These are phyloP conservation scores for Tylopilus balloui DNA, from an alignment of 768 basidiomycete genomes.

Conservation along the genomic window DNA sequence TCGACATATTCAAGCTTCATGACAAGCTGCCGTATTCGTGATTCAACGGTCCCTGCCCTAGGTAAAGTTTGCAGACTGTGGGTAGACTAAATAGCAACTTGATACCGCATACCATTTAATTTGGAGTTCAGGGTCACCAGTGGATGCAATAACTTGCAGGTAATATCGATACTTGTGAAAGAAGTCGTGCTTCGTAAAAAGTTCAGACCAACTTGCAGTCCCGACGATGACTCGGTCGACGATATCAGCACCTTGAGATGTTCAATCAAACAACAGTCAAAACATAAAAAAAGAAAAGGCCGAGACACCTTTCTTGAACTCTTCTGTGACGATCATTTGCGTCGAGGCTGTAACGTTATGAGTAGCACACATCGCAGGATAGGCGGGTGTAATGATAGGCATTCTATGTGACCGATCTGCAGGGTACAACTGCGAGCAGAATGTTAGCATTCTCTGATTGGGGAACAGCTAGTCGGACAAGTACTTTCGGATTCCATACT, in stretches of 20 bases:
- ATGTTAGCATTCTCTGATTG: neutral
- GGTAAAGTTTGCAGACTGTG: conserved; percentile 11
- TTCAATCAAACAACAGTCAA: conserved; percentile 12
- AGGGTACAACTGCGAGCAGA: conserved; percentile 79
- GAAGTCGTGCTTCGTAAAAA: conserved; percentile 96
- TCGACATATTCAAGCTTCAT: conserved; percentile 98
- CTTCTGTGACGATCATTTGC: conserved; percentile 92
- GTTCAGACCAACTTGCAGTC: conserved; percentile 81
- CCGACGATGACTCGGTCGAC: conserved; percentile 89
- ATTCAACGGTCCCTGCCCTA: conserved; percentile 98
- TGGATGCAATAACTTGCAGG: conserved; percentile 91
- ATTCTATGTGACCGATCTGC: conserved; percentile 92
- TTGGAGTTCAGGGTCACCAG: conserved; percentile 77
- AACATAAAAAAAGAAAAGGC: neutral
- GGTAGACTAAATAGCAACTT: neutral
- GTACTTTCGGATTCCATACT: conserved; percentile 96
- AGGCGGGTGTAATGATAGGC: conserved; percentile 99
- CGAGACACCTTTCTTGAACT: conserved; percentile 80
- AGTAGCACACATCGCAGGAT: conserved; percentile 98
- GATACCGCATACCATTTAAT: conserved; percentile 74
- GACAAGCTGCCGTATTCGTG: conserved; percentile 89
- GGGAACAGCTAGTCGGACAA: neutral
- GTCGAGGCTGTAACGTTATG: conserved; percentile 97
- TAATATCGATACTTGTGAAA: conserved; percentile 97
- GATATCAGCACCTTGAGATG: conserved; percentile 74